phyloP scores from a whole-genome alignment of 177 flowering plant species.

The Tripterygium wilfordii region DNA sequence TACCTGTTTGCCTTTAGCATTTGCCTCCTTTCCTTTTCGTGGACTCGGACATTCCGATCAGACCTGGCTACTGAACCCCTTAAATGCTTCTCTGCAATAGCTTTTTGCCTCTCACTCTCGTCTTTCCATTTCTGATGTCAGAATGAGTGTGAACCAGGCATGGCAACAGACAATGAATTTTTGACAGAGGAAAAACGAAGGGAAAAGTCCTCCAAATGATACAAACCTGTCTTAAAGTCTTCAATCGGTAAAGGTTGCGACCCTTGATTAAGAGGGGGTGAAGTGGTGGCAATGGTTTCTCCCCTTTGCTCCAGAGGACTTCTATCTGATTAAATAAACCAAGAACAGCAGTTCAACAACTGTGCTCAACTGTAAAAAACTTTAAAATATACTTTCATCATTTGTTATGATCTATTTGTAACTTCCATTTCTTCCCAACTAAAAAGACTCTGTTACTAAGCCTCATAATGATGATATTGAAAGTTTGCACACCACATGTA shows the following conservation, averaged over 20 bases:
- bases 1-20: conserved; percentile 33
- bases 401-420: no score
- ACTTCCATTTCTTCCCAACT: no score
- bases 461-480: no score
- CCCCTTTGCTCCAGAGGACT: conserved; percentile 91
- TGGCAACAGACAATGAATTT: background rate
- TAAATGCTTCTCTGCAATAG: conserved; percentile 65
- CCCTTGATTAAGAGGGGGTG: conserved; percentile 89
- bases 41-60: no score
- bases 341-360: background rate
- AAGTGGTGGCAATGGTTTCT: conserved; percentile 66
- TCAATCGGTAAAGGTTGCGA: conserved; percentile 71
- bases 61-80: conserved; percentile 68
- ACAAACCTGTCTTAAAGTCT: conserved; percentile 80
- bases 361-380: no score
- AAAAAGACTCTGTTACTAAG: no score
- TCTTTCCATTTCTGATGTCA: conserved; percentile 63
- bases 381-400: no score
- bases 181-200: background rate
- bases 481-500: no score
- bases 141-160: background rate
- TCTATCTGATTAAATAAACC: conserved; percentile 44
- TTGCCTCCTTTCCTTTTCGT: conserved; percentile 50
- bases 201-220: background rate
- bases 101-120: conserved; percentile 56